Conservation (phyloP, 495 filamentous ascomycete species). For the Hapsidospora chrysogenum region DNA sequence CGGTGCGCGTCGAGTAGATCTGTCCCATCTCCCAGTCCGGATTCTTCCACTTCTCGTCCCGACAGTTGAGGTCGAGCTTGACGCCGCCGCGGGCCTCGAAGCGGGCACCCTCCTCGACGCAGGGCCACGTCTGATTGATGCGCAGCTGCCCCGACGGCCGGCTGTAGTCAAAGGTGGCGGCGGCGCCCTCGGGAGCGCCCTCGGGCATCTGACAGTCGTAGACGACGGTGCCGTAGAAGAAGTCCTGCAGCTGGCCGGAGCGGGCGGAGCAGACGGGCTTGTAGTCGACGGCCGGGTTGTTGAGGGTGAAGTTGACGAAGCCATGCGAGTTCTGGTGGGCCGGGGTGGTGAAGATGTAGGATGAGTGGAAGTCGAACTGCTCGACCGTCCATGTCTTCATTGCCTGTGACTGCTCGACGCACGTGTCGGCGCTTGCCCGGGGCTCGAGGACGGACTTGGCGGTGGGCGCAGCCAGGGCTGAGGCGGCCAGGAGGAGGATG, state of each 20-base stretch:
- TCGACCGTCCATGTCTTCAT: constrained; percentile 11
- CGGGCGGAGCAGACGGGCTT: constrained; percentile 15
- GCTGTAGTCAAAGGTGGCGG: constrained; percentile 19
- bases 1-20: constrained; percentile 18
- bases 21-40: constrained; percentile 22
- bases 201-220: constrained; percentile 19
- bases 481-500: constrained; percentile 2
- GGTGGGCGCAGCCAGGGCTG: neutral
- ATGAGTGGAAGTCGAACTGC: constrained; percentile 20
- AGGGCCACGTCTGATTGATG: constrained; percentile 26
- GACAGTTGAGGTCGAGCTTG: constrained; percentile 17
- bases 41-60: constrained; percentile 17
- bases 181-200: constrained; percentile 3
- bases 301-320: constrained; percentile 23
- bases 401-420: neutral
- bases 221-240: constrained; percentile 24
- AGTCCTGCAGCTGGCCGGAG: constrained; percentile 23
- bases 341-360: constrained; percentile 23
- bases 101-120: constrained; percentile 16
- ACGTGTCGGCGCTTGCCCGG: neutral
- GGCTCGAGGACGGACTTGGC: neutral
- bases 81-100: constrained; percentile 18
- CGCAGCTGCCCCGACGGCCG: constrained; percentile 12
- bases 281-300: constrained; percentile 19
- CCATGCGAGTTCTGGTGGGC: constrained; percentile 27